These are phyloP conservation scores for Rhododendron ovatum DNA, from an alignment of 148 eudicot genomes.

Conservation along the genomic window DNA sequence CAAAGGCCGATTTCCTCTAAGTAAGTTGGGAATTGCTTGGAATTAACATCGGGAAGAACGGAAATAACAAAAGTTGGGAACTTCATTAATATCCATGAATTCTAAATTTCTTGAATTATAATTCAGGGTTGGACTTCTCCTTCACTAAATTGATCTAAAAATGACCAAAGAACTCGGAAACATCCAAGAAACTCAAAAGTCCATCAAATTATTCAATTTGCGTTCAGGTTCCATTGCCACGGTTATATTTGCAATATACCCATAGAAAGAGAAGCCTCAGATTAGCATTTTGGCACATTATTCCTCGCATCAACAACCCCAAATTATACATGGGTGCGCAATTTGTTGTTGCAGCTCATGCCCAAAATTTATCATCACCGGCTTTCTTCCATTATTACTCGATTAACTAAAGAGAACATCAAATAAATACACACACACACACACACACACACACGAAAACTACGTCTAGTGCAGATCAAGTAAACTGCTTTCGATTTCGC, in stretches of 20 bases:
- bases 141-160: neutral
- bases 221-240: neutral
- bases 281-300: slow-evolving; percentile 24
- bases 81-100: neutral
- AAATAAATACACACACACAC: too few species aligned
- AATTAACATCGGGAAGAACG: neutral
- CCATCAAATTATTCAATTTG: neutral
- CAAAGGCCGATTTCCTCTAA: neutral
- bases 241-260: neutral
- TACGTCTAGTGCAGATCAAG: neutral
- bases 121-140: neutral
- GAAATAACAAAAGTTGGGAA: neutral
- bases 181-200: neutral
- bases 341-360: slow-evolving; percentile 15
- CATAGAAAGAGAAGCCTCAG: neutral
- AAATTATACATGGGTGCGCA: slow-evolving; percentile 10
- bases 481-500: neutral
- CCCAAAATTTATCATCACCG: slow-evolving; percentile 13
- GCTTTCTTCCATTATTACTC: neutral
- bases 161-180: neutral
- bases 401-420: neutral
- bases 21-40: neutral
- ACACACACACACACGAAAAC: neutral
- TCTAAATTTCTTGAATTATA: neutral
- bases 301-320: slow-evolving; percentile 20